A percentile compares a stretch with the other conserved stretches of the same genome.
These are phyloP conservation scores for Microascus cirrosus DNA, from an alignment of 2,329 filamentous ascomycete genomes.

Conservation along the genomic window DNA sequence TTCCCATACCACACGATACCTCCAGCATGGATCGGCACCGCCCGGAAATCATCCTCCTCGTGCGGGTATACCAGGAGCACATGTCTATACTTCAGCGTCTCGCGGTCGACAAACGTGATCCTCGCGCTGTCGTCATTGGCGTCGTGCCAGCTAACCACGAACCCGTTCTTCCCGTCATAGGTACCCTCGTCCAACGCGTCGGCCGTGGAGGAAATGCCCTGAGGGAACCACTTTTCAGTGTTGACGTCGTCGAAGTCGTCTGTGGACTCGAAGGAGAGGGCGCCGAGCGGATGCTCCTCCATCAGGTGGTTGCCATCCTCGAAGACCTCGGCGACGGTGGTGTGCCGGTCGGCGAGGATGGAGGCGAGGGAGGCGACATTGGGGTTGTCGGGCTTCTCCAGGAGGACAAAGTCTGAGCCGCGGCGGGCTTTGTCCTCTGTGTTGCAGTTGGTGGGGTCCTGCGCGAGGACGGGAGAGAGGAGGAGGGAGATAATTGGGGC, in stretches of 20 bases:
- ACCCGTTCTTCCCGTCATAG: slow-evolving; percentile 19
- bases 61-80: slow-evolving; percentile 21
- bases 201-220: slow-evolving; percentile 21
- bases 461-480: background rate
- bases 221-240: slow-evolving; percentile 21
- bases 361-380: slow-evolving; percentile 11
- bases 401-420: slow-evolving; percentile 11
- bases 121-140: slow-evolving; percentile 13
- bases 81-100: slow-evolving; percentile 17
- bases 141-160: slow-evolving; percentile 22
- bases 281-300: slow-evolving; percentile 6
- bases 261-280: slow-evolving; percentile 10
- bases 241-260: slow-evolving; percentile 16
- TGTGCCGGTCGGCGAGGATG: slow-evolving; percentile 8
- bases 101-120: slow-evolving; percentile 20
- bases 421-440: slow-evolving; percentile 1
- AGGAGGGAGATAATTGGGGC: background rate
- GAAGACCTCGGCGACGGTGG: slow-evolving; percentile 12
- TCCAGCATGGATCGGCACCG: slow-evolving; percentile 20
- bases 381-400: slow-evolving; percentile 11
- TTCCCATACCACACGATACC: slow-evolving; percentile 24
- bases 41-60: slow-evolving; percentile 18
- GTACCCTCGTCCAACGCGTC: slow-evolving; percentile 18
- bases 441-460: slow-evolving; percentile 1
- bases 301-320: slow-evolving; percentile 13